These are phyloP conservation scores for Apophysomyces variabilis DNA, from an alignment of 371 early-diverging fungal species.

Conservation along the genomic window DNA sequence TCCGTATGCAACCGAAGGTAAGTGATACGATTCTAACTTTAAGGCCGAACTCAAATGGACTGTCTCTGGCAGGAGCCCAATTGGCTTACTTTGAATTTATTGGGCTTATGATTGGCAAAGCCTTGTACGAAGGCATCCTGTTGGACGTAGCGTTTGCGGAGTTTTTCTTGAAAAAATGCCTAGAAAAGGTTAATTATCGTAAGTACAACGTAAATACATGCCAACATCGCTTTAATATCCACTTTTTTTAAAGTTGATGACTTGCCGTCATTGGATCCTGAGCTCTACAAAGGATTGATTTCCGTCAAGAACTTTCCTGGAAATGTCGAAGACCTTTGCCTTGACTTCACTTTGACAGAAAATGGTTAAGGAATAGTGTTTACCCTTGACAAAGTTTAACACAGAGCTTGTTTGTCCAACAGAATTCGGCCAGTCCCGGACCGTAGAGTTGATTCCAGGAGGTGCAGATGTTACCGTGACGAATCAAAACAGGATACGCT, in stretches of 20 bases:
- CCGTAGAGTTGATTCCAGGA: constrained; percentile 76
- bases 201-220: constrained; percentile 24
- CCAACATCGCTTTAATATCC: no score
- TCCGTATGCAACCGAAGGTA: constrained; percentile 57
- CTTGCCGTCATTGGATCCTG: constrained; percentile 86
- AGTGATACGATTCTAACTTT: constrained; percentile 14
- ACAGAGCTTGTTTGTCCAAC: background rate
- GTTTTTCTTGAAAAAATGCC: constrained; percentile 90
- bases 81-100: constrained; percentile 82
- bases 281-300: constrained; percentile 83
- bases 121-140: constrained; percentile 91
- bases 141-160: constrained; percentile 92
- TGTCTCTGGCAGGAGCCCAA: constrained; percentile 46
- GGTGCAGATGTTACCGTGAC: constrained; percentile 84
- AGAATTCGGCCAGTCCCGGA: constrained; percentile 57
- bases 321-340: constrained; percentile 73
- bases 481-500: constrained; percentile 79
- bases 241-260: constrained; percentile 73
- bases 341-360: constrained; percentile 82
- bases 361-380: constrained; percentile 43
- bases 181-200: constrained; percentile 75
- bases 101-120: constrained; percentile 93
- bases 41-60: background rate
- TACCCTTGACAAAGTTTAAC: constrained; percentile 8
- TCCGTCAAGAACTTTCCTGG: constrained; percentile 81